These are phyloP conservation scores for Dorcoceras hygrometricum DNA, from an alignment of 257 asterid species.

Conservation along the genomic window DNA sequence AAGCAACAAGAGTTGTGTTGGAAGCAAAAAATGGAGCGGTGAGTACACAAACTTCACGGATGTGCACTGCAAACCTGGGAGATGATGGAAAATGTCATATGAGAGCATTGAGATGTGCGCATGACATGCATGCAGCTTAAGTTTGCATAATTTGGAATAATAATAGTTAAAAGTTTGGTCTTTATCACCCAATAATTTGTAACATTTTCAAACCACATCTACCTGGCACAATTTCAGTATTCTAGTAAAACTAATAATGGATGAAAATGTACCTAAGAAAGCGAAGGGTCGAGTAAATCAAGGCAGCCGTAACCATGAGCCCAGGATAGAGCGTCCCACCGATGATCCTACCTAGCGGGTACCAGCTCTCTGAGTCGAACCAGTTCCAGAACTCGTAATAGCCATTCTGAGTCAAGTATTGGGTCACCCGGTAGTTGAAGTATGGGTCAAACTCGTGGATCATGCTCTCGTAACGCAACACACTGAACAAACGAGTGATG, in stretches of 20 bases:
- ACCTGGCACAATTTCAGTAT: background rate
- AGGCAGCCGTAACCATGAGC: constrained; percentile 96
- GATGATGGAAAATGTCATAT: constrained; percentile 20
- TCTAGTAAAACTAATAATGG: background rate
- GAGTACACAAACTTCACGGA: constrained; percentile 98
- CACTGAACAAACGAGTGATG: constrained; percentile 84
- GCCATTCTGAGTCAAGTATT: constrained; percentile 70
- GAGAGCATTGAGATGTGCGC: constrained; percentile 14
- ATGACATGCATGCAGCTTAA: background rate
- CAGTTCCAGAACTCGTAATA: constrained; percentile 97
- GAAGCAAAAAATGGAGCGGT: constrained; percentile 98
- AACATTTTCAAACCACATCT: background rate
- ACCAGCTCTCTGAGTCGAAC: constrained; percentile 99
- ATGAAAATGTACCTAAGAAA: constrained; percentile 68
- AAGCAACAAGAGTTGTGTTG: constrained; percentile 95
- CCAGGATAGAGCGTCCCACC: constrained; percentile 99
- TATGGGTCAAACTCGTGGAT: constrained; percentile 99
- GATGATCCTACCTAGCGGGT: constrained; percentile 87
- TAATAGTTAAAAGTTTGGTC: background rate
- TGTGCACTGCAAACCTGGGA: constrained; percentile 93
- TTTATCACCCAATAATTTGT: background rate
- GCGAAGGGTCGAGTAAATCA: constrained; percentile 79
- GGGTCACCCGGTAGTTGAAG: constrained; percentile 93
- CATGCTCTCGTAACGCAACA: constrained; percentile 95
- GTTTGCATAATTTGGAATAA: background rate